Base-by-base conservation (phyloP, 768 basidiomycete species). In the Krasilnikovozyma curviuscula region DNA sequence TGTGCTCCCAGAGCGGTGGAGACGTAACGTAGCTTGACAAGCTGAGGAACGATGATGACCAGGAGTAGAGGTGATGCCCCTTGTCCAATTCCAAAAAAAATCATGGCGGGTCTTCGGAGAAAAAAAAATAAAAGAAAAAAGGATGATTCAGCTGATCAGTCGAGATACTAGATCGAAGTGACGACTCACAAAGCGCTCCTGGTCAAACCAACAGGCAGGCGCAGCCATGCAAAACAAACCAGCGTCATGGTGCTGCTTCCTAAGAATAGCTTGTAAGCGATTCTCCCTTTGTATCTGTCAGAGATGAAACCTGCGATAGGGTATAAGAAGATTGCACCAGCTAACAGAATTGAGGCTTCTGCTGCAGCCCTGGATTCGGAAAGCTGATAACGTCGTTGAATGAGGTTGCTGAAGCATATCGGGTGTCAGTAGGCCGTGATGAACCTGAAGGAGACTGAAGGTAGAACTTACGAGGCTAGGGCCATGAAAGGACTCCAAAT, bases 401-500 rank as follows among this genome's bases (percentile, higher is more conserved):
- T 73, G 45, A 84, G 71, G 57, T 81, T 82, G 24, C 81, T 83
- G 52, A 4, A 31, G n/a, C n/a, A n/a, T n/a, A n/a, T n/a, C n/a
- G n/a, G n/a, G n/a, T n/a, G n/a, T n/a, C n/a, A n/a, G n/a, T n/a
- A n/a, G n/a, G n/a, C n/a, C n/a, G n/a, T n/a, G n/a, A n/a, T n/a
- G n/a, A n/a, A n/a, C n/a, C n/a, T n/a, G n/a, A n/a, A n/a, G n/a
- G n/a, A 30, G 8, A 29, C 24, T 42, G 30, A 31, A 32, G 14
- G 24, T 24, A 37, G 19, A 29, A 39, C 76, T 58, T 58, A 81
- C 79, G 81, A 69, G 12, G 78, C 74, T 35, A 84, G 73, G 57
- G 83, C 80, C 10, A 73, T 74, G 59, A 81, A 82, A 3, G 81
- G 82, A 3, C 74, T 67, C 81, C 81, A 83, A 30, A 82, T 74